These are phyloP conservation scores for Phytophthora meadii DNA, from an alignment of 352 stramenopile species.

Conservation along the genomic window DNA sequence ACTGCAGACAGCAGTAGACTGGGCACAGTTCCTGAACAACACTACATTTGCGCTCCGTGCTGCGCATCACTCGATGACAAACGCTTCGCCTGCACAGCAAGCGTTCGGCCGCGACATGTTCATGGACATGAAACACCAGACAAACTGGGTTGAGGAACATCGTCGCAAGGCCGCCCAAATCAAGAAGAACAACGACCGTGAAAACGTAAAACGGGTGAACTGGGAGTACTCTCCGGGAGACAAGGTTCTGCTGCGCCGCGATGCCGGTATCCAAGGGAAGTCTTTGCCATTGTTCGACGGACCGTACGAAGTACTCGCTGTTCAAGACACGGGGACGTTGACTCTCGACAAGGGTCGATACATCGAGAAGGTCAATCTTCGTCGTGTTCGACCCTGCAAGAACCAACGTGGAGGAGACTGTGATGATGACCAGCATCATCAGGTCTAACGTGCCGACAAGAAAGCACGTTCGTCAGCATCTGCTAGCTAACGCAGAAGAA, in stretches of 20 bases:
- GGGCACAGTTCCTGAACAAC: slow-evolving; percentile 7
- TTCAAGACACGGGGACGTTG: slow-evolving; percentile 3
- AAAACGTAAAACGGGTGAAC: neutral
- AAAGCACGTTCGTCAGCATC: no score
- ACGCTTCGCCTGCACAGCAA: slow-evolving; percentile 1
- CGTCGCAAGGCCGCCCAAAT: neutral
- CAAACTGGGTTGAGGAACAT: slow-evolving; percentile 1
- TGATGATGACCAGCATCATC: neutral
- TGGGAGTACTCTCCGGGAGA: neutral
- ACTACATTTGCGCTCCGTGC: slow-evolving; percentile 1
- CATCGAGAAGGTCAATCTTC: slow-evolving; percentile 13
- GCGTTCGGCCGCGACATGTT: slow-evolving; percentile 9
- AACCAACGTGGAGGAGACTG: slow-evolving; percentile 12
- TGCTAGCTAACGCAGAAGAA: no score
- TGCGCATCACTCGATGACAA: neutral
- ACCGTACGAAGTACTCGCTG: neutral
- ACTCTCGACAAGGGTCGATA: slow-evolving; percentile 3
- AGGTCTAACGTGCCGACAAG: no score
- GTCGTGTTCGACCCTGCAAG: slow-evolving; percentile 6
- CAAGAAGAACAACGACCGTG: neutral
- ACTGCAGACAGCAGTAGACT: neutral
- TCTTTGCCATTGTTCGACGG: slow-evolving; percentile 1
- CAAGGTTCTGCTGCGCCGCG: neutral
- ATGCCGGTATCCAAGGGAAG: neutral
- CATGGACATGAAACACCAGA: slow-evolving; percentile 3